Evolutionary conservation across 2,329 filamentous ascomycete genomes (phyloP).

Genomic region (Clonostachys rosea): DNA sequence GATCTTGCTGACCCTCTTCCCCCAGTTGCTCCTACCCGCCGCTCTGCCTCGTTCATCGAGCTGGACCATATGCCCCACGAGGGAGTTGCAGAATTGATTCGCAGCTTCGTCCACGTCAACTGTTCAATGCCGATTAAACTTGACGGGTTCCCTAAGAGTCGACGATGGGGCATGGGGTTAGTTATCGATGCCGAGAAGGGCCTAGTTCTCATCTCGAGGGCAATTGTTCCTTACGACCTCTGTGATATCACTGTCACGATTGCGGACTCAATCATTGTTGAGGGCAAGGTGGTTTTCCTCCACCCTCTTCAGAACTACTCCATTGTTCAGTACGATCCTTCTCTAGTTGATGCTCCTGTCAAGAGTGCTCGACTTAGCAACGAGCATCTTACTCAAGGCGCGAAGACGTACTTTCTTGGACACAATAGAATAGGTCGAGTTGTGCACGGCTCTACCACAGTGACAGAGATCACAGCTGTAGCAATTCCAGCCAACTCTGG

Average conservation of each 20-base stretch:
- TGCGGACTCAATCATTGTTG: conserved; percentile 91
- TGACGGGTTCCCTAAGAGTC: conserved; percentile 93
- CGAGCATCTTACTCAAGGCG: conserved; percentile 83
- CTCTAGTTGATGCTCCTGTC: conserved; percentile 88
- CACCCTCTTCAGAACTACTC: conserved; percentile 97
- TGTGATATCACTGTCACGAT: conserved; percentile 97
- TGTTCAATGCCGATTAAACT: conserved; percentile 94
- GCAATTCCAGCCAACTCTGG: conserved; percentile 91
- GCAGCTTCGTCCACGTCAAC: conserved; percentile 89
- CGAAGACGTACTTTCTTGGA: conserved; percentile 94
- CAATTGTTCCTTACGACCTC: conserved; percentile 92
- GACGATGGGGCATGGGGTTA: conserved; percentile 91
- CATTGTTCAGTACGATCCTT: conserved; percentile 90
- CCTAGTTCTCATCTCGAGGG: conserved; percentile 87
- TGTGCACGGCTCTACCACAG: conserved; percentile 87
- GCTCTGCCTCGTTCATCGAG: conserved; percentile 86
- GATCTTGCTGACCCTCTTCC: conserved; percentile 80
- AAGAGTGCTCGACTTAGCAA: conserved; percentile 80
- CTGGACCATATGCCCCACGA: conserved; percentile 84
- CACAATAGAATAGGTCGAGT: conserved; percentile 95
- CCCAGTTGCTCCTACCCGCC: conserved; percentile 64
- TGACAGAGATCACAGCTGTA: conserved; percentile 96
- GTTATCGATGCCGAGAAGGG: conserved; percentile 98
- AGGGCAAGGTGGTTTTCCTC: conserved; percentile 91
- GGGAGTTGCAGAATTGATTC: conserved; percentile 87